Base-by-base conservation (phyloP, 257 asterid species). In the Penstemon davidsonii region DNA sequence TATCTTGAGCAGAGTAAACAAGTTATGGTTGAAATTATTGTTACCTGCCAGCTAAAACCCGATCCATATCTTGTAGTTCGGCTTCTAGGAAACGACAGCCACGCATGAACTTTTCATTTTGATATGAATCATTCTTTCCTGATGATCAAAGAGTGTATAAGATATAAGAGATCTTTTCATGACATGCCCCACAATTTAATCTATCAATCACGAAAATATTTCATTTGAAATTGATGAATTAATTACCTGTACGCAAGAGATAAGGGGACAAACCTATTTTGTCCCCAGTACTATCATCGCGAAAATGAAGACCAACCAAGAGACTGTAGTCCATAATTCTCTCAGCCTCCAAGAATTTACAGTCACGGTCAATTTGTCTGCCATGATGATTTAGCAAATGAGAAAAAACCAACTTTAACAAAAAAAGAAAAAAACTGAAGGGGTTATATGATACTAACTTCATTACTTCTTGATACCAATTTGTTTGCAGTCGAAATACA, bases 41-140 rank as follows among this genome's bases (percentile, higher is more conserved):
- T 25, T 78, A 93, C 99, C 89, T 78, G 76, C 97, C 97, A 68
- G 96, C 82, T 72, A 76, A 75, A 64, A 93, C 62, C 49, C 95
- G 88, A 72, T 93, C 97, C 96, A 80, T 88, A 69, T 90, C 94
- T 80, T 93, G 99, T 49, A 93, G 78, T 76, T 93, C 99, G 2
- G 99, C 99, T 83, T 93, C 97, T 5, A 93, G 96, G 75, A 93
- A 90, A 60, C 99, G 93, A 78, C 91, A 84, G 47, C 96, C 96
- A 6, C 97, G 96, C 96, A 86, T 93, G 73, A 85, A 88, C 82
- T 93, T 93, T 39, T 93, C 99, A 45, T 76, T 87, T 71, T 83
- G 90, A 71, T 68, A 93, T 0, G 99, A 86, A 66, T 90, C 97
- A 36, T 65, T 82, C 74, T 80, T 83, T 43, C 95, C 97, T 90